A percentile compares a stretch with the other conserved stretches of the same genome.
Conservation (phyloP, 306 rosid species). For the Cyamopsis tetragonoloba region DNA sequence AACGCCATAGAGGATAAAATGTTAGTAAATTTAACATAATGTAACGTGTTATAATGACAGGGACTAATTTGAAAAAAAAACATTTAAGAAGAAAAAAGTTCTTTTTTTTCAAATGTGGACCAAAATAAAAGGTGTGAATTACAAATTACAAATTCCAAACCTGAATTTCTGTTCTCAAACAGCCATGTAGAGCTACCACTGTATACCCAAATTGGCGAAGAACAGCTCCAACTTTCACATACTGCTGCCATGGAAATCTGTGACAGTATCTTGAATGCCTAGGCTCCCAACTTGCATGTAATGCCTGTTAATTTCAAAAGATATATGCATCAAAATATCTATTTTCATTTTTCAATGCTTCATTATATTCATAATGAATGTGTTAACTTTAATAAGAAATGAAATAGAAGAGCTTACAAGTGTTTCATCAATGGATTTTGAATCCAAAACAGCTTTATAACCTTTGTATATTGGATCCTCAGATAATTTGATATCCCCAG, state of each 20-base stretch:
- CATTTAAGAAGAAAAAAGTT: too few species aligned
- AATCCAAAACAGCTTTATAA: constrained; percentile 86
- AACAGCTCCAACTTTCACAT: constrained; percentile 83
- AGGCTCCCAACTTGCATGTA: constrained; percentile 97
- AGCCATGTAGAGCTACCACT: constrained; percentile 87
- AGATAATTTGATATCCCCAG: constrained; percentile 23
- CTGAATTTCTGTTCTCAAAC: constrained; percentile 88
- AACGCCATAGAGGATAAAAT: too few species aligned
- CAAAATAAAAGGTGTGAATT: too few species aligned
- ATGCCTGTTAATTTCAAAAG: constrained; percentile 55
- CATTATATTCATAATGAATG: not conserved
- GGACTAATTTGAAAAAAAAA: too few species aligned
- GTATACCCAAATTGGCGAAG: constrained; percentile 94
- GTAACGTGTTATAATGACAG: too few species aligned
- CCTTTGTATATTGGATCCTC: constrained; percentile 73
- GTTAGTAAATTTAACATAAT: too few species aligned
- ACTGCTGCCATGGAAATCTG: constrained; percentile 83
- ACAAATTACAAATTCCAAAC: too few species aligned
- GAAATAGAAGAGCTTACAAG: constrained; percentile 41
- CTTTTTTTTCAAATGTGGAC: too few species aligned
- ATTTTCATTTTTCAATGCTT: not conserved
- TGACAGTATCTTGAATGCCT: constrained; percentile 83
- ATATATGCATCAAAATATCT: not conserved
- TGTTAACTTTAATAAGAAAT: constrained; percentile 10
- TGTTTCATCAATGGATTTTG: constrained; percentile 81